phyloP scores from a whole-genome alignment of 1,284 basidiomycete genomes.

The Irpex lacteus region DNA sequence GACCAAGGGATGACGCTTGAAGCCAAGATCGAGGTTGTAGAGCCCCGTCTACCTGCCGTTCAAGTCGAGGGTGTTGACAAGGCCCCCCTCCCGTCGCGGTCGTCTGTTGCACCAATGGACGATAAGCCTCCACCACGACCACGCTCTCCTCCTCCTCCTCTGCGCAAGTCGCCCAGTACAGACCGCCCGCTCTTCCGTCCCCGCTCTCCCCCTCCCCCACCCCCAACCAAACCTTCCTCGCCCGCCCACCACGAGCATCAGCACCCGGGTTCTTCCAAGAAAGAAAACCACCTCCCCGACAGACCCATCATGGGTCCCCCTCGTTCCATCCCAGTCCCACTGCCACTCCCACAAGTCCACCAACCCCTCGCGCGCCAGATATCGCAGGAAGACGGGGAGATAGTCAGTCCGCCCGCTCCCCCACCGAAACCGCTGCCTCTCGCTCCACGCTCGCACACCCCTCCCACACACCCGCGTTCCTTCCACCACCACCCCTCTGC shows the following conservation, averaged over 20 bases:
- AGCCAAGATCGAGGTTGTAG: not conserved
- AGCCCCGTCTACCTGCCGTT: not conserved
- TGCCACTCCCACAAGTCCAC: not conserved
- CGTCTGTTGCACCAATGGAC: not conserved
- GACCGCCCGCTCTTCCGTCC: not conserved
- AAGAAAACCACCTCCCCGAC: slow-evolving; percentile 8
- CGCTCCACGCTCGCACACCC: slow-evolving; percentile 36
- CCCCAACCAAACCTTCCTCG: not conserved
- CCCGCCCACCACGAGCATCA: not conserved
- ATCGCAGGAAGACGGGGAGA: slow-evolving; percentile 57
- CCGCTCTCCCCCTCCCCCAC: not conserved
- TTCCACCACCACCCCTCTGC: slow-evolving; percentile 25
- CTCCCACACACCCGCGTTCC: slow-evolving; percentile 46
- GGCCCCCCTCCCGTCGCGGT: not conserved
- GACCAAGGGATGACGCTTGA: not conserved
- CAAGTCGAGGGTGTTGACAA: not conserved
- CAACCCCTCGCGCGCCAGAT: slow-evolving; percentile 21
- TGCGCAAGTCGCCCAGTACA: not conserved
- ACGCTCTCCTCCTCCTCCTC: not conserved
- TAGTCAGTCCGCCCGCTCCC: slow-evolving; percentile 31
- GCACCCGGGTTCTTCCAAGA: not conserved
- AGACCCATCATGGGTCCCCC: not conserved
- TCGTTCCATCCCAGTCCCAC: not conserved
- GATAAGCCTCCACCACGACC: not conserved
- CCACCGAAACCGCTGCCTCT: slow-evolving; percentile 31